phyloP scores from a whole-genome alignment of 495 filamentous ascomycete genomes.

The Oidiodendron maius region DNA sequence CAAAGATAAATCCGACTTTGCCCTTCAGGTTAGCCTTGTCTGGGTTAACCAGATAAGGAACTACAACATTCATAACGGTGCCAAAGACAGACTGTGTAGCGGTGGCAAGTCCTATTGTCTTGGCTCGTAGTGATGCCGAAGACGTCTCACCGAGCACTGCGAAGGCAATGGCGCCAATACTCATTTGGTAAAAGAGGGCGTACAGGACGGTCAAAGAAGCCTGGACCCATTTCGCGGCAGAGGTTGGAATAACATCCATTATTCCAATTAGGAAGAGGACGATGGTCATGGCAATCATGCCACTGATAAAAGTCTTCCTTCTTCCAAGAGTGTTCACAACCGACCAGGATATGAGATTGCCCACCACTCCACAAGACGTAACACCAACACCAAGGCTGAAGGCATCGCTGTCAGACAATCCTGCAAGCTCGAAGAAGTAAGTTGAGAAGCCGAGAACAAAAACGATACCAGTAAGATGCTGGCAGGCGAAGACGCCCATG shows the following conservation, averaged over 20 bases:
- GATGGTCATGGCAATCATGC: constrained; percentile 39
- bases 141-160: constrained; percentile 48
- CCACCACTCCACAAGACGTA: constrained; percentile 25
- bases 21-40: constrained; percentile 57
- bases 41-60: constrained; percentile 64
- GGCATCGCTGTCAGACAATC: constrained; percentile 44
- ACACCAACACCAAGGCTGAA: constrained; percentile 49
- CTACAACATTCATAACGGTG: constrained; percentile 55
- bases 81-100: constrained; percentile 53
- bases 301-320: constrained; percentile 43
- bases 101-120: constrained; percentile 58
- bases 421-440: constrained; percentile 65
- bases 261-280: constrained; percentile 24
- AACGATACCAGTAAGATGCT: constrained; percentile 62
- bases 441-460: constrained; percentile 65
- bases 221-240: constrained; percentile 29
- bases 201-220: constrained; percentile 47
- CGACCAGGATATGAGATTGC: constrained; percentile 40
- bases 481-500: constrained; percentile 63
- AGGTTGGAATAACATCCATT: constrained; percentile 20
- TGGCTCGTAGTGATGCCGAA: constrained; percentile 39
- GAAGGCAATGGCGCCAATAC: constrained; percentile 53
- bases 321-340: constrained; percentile 32
- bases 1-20: constrained; percentile 57
- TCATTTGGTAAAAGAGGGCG: constrained; percentile 49